Base-by-base conservation (phyloP, 208 protist species). In the Trypanosoma cruzi region DNA sequence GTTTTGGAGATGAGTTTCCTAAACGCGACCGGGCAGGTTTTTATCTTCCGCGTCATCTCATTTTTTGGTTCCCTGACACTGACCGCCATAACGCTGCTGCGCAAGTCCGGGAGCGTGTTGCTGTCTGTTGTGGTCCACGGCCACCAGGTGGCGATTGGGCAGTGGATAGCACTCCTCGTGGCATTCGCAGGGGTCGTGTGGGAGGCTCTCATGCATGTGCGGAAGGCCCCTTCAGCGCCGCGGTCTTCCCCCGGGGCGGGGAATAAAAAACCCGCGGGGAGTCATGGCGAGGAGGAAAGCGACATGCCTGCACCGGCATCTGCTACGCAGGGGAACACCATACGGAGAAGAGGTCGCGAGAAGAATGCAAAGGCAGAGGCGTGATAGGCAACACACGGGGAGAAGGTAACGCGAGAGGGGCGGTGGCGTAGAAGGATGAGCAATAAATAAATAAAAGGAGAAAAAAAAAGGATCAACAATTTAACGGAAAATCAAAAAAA, bases 41-140 rank as follows among this genome's bases (percentile, higher is more conserved):
- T 96, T 67, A 82, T 96, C 36, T 96, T 92, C 57, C 80, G 73
- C 52, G 89, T 86, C 40, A 90, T 96, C 72, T 79, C 75, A 44
- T 56, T 89, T 32, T 96, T 96, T 67, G 90, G 90, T 7, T 81
- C 79, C 11, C 75, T 96, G 16, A 85, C 90, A 32, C 50, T 96
- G 57, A 92, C 84, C 0, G 83, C 88, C 20, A 84, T 96, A 75
- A 96, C 90, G 37, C 67, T 96, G 32, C 71, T 92, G 49, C 90
- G 90, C 26, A 96, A 96, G 69, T 72, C 71, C 2, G 85, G 84
- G 42, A 93, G 86, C 64, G 86, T 96, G 22, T 16, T 92, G 29
- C 68, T 96, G 31, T 96, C 90, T 20, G 90, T 96, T 44, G 46
- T 86, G 24, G 70, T 93, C 4, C 82, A 96, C 69, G 80, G 80